These are phyloP conservation scores for Cucumis sativus DNA, from an alignment of 306 rosid species.

Conservation along the genomic window Cucumber_9930_V3 NC_026660.2:21207001-21207500, in stretches of 20 bases:
- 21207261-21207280: conserved; percentile 3
- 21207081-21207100: background rate
- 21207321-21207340: conserved; percentile 6
- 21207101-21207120: conserved; percentile 5
- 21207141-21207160: background rate
- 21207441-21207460: conserved; percentile 9
- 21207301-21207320: background rate
- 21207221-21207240: background rate
- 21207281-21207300: conserved; percentile 5
- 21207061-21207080: conserved; percentile 3
- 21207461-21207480: conserved; percentile 5
- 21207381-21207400: conserved; percentile 8
- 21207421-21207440: conserved; percentile 10
- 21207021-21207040: conserved; percentile 12
- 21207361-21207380: conserved; percentile 15
- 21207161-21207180: conserved; percentile 10
- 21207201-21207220: conserved; percentile 6
- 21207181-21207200: conserved; percentile 5
- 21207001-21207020: conserved; percentile 9
- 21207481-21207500: conserved; percentile 12
- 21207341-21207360: conserved; percentile 1
- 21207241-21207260: conserved; percentile 5
- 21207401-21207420: conserved; percentile 1
- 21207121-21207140: conserved; percentile 5
- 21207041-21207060: conserved; percentile 11